Base-by-base conservation (phyloP, 805 yeast genomes). In the Tetrapisispora iriomotensis region DNA sequence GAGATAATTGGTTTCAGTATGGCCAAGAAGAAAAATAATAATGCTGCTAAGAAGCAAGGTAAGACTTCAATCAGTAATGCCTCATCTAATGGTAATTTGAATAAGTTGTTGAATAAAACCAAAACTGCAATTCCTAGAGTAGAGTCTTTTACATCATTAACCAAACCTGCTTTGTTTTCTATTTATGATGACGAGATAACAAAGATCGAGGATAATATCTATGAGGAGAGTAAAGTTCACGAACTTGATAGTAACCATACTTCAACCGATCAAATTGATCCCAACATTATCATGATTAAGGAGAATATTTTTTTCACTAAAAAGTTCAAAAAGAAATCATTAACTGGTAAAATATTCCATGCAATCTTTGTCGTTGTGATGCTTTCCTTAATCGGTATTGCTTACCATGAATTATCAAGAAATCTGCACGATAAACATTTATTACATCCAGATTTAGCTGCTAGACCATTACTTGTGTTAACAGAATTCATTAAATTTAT, bases 401-500 rank as follows among this genome's bases (percentile, higher is more conserved):
- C 71, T 7, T 77, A 75, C 54, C 71, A 76, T 50, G 72, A 65
- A 44, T 56, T 77, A 29, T 68, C 77, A 9, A 68, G 64, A 42
- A 72, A 74, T 46, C 63, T 77, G 41, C 75, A 75, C 50, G 72
- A 62, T 46, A 69, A 69, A 39, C 78, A 72, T 46, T 64, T 66
- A 34, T 61, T 65, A 29, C 69, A 63, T 14, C 61, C 64, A 10
- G 56, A 62, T 29, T 49, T 68, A 41, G 60, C 72, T 14, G 61
- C 65, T 32, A 62, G 62, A 50, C 75, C 71, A 37, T 62, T 61
- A 49, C 61, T 59, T 21, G 56, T 66, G 10, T 69, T 56, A 17
- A 58, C 51, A 28, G 49, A 53, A 46, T 48, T 61, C 6, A 43
- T 51, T 4, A 43, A 49, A 29, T 40, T 39, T 14, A 29, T 49